These are phyloP conservation scores for Thielaviopsis populi DNA, from an alignment of 2,329 filamentous ascomycete genomes.

Conservation along the genomic window DNA sequence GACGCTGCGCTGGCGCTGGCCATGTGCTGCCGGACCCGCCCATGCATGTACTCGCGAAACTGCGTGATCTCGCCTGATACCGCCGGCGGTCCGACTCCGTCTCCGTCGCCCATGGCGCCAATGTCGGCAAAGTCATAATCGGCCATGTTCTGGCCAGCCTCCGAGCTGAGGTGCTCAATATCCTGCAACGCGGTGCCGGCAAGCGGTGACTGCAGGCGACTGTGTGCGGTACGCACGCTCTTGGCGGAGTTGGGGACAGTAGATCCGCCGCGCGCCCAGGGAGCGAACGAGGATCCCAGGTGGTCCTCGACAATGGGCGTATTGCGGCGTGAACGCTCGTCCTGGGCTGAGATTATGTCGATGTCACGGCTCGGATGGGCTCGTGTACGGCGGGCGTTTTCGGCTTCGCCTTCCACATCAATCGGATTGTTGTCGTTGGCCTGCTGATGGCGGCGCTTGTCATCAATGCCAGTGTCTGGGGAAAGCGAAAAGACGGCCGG, in stretches of 20 bases:
- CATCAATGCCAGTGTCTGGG: background rate
- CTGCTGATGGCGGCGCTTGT: background rate
- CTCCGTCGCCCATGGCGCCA: background rate
- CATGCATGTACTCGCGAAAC: conserved; percentile 8
- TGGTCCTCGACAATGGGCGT: conserved; percentile 53
- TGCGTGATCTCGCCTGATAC: background rate
- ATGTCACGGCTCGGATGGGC: conserved; percentile 38
- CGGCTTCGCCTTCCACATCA: background rate
- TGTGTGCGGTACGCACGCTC: conserved; percentile 23
- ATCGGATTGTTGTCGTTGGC: background rate
- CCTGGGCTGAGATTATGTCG: conserved; percentile 32
- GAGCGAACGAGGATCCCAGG: conserved; percentile 37
- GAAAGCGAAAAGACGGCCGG: background rate
- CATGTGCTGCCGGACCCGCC: background rate
- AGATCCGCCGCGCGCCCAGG: conserved; percentile 37
- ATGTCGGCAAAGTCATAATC: conserved; percentile 4
- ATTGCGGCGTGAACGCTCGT: conserved; percentile 14
- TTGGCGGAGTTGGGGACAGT: conserved; percentile 32
- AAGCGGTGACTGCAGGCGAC: conserved; percentile 20
- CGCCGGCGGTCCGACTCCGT: background rate
- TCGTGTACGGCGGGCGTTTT: conserved; percentile 3
- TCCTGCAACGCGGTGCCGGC: conserved; percentile 4
- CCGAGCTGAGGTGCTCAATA: conserved; percentile 14
- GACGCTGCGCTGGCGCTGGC: conserved; percentile 1
- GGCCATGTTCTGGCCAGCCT: background rate